Percentiles rank a stretch among this genome's conserved stretches.
Evolutionary conservation across 495 filamentous ascomycete genomes (phyloP).

Genomic region (Penicillium egyptiacum): DNA sequence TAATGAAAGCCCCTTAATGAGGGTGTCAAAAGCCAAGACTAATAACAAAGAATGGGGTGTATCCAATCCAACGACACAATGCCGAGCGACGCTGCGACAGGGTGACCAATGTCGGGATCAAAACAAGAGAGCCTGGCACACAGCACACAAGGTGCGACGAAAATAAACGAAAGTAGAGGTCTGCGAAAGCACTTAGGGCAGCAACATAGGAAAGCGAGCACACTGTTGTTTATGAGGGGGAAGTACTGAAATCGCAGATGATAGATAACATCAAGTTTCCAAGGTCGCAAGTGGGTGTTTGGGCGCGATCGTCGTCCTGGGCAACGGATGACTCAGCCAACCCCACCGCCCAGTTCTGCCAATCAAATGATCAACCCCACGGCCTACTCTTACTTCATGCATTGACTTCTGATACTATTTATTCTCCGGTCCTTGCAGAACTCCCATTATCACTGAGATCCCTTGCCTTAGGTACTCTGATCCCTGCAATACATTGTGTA

Average conservation of each 20-base stretch:
- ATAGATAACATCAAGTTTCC: slow-evolving; percentile 33
- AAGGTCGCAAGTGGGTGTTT: slow-evolving; percentile 23
- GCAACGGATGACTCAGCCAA: slow-evolving; percentile 41
- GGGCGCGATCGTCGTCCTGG: slow-evolving; percentile 35
- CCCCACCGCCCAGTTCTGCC: slow-evolving; percentile 33
- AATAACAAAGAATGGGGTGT: slow-evolving; percentile 22
- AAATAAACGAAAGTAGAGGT: slow-evolving; percentile 26
- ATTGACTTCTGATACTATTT: slow-evolving; percentile 11
- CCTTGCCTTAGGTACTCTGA: slow-evolving; percentile 1
- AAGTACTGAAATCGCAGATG: slow-evolving; percentile 20
- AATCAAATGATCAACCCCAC: slow-evolving; percentile 16
- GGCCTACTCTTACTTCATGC: slow-evolving; percentile 13
- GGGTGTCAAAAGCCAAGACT: slow-evolving; percentile 7
- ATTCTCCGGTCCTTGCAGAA: slow-evolving; percentile 20
- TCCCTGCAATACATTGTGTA: not conserved
- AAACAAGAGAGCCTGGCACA: slow-evolving; percentile 23
- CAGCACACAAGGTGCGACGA: slow-evolving; percentile 23
- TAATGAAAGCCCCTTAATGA: slow-evolving; percentile 10
- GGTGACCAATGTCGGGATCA: slow-evolving; percentile 20
- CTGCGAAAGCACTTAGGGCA: slow-evolving; percentile 19
- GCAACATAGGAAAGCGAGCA: slow-evolving; percentile 26
- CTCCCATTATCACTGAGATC: slow-evolving; percentile 7
- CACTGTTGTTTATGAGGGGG: slow-evolving; percentile 31
- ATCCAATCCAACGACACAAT: slow-evolving; percentile 19
- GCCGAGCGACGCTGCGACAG: slow-evolving; percentile 22